These are phyloP conservation scores for Aspergillus coremiiformis DNA, from an alignment of 495 filamentous ascomycete genomes.

Conservation along the genomic window DNA sequence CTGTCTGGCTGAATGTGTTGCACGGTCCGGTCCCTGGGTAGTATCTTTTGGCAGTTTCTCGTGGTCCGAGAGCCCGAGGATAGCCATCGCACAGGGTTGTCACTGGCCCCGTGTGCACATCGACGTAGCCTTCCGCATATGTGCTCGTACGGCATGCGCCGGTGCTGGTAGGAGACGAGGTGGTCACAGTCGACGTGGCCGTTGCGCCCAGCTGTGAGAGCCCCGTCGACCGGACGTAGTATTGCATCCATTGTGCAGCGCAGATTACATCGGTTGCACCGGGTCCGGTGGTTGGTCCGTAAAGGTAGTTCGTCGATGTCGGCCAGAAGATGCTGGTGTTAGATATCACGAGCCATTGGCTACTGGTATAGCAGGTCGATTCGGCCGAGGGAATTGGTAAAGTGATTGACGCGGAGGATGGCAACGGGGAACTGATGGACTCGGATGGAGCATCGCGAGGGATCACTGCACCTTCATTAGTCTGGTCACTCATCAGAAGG, in stretches of 20 bases:
- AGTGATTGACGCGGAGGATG: background rate
- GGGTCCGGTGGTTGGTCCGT: conserved; percentile 21
- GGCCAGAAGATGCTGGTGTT: conserved; percentile 25
- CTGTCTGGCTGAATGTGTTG: conserved; percentile 1
- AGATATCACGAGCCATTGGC: conserved; percentile 20
- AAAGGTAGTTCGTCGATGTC: conserved; percentile 23
- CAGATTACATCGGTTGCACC: conserved; percentile 17
- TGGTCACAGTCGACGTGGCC: conserved; percentile 1
- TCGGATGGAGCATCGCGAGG: background rate
- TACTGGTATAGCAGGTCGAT: conserved; percentile 10
- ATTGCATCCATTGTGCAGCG: conserved; percentile 21
- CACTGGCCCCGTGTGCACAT: conserved; percentile 18
- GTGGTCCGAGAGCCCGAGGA: conserved; percentile 18
- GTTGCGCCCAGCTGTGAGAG: conserved; percentile 16
- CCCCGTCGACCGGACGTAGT: conserved; percentile 5
- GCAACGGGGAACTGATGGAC: background rate
- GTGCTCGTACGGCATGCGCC: conserved; percentile 15
- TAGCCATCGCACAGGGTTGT: conserved; percentile 20
- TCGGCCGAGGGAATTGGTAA: background rate
- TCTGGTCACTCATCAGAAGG: background rate
- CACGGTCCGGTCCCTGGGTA: conserved; percentile 20
- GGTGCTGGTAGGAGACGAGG: conserved; percentile 11
- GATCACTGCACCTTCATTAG: background rate
- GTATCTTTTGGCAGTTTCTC: conserved; percentile 12
- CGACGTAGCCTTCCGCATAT: background rate